These are phyloP conservation scores for Pelagomonas calceolata DNA, from an alignment of 108 stramenopile genomes.

Conservation along the genomic window DNA sequence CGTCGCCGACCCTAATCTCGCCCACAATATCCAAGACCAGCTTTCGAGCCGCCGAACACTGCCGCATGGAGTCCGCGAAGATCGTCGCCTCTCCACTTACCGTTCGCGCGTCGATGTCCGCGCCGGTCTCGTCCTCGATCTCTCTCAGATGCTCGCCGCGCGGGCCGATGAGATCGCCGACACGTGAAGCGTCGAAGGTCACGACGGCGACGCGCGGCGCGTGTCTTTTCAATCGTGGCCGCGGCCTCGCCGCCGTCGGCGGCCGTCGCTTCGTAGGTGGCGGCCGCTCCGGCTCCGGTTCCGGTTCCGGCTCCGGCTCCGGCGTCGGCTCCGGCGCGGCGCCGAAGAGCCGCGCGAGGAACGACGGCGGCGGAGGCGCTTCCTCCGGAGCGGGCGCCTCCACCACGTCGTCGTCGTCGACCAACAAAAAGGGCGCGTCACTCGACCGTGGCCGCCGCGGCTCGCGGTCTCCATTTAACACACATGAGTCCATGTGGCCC, in stretches of 20 bases:
- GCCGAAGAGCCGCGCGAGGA: too few species aligned
- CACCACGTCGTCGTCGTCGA: not conserved
- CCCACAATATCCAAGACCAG: slow-evolving; percentile 54
- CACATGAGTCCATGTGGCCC: slow-evolving; percentile 42
- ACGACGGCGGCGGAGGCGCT: too few species aligned
- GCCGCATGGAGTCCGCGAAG: not conserved
- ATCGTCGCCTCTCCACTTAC: slow-evolving; percentile 21
- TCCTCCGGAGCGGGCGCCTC: not conserved
- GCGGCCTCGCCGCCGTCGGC: slow-evolving; percentile 7
- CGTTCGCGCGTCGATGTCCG: slow-evolving; percentile 4
- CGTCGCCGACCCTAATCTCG: slow-evolving; percentile 57
- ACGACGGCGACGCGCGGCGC: slow-evolving; percentile 26
- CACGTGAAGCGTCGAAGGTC: slow-evolving; percentile 13
- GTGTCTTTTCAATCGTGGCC: not conserved
- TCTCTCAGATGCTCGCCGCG: slow-evolving; percentile 19
- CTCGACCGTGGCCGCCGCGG: too few species aligned
- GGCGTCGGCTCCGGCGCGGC: too few species aligned
- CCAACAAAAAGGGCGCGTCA: too few species aligned
- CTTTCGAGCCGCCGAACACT: not conserved
- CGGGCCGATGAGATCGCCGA: slow-evolving; percentile 21
- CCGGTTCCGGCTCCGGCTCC: too few species aligned
- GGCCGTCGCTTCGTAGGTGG: too few species aligned
- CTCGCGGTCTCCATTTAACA: too few species aligned
- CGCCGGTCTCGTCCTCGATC: slow-evolving; percentile 22
- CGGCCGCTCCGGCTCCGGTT: too few species aligned